These are phyloP conservation scores for Saccharomyces kudriavzevii DNA, from an alignment of 805 yeast species.

Conservation along the genomic window DNA sequence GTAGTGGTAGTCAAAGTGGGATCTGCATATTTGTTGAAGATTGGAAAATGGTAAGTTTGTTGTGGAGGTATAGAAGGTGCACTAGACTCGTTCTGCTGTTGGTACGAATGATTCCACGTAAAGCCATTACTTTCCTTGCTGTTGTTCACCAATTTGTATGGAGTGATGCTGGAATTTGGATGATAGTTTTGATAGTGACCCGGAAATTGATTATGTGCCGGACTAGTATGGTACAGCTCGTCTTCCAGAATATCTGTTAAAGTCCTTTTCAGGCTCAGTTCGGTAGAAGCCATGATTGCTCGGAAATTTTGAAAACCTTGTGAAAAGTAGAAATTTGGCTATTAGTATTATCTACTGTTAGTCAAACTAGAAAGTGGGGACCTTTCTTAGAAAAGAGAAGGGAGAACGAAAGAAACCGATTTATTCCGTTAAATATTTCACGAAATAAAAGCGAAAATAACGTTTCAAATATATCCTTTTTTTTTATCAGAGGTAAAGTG, in stretches of 20 bases:
- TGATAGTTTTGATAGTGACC: background rate
- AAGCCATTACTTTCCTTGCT: background rate
- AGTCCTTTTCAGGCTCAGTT: conserved; percentile 21
- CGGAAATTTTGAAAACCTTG: background rate
- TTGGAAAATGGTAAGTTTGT: conserved; percentile 2
- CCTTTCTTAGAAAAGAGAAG: background rate
- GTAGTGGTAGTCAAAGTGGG: conserved; percentile 29
- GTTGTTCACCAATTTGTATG: background rate
- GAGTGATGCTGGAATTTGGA: background rate
- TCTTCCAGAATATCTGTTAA: conserved; percentile 30
- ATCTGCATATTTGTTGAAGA: conserved; percentile 29
- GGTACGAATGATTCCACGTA: background rate
- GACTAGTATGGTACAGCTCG: conserved; percentile 20
- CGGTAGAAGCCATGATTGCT: conserved; percentile 13
- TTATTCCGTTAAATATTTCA: background rate
- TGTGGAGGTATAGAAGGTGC: background rate
- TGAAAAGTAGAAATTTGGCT: background rate
- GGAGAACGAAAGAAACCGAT: background rate
- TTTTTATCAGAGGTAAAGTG: background rate
- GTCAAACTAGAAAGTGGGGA: background rate
- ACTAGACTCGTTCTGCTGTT: background rate
- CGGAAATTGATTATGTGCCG: background rate
- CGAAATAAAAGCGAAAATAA: background rate
- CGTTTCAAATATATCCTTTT: background rate
- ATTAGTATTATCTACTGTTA: background rate